A percentile compares a stretch with the other conserved stretches of the same genome.
phyloP scores from a whole-genome alignment of 23 red algal species.

The Agarophyton chilense region DNA sequence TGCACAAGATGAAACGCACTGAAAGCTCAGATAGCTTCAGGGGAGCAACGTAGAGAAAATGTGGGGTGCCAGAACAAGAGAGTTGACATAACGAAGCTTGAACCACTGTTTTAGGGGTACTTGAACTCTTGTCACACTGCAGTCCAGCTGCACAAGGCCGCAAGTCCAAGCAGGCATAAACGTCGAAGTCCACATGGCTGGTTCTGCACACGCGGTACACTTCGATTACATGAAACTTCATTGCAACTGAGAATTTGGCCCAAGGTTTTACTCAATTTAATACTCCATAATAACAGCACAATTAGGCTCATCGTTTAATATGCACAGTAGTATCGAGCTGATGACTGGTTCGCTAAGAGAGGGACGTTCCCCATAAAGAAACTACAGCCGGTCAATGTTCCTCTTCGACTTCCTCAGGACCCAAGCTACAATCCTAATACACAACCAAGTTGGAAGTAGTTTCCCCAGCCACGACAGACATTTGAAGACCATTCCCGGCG shows the following conservation, averaged over 20 bases:
- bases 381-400: not conserved
- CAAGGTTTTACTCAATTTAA: too few relatives aligned
- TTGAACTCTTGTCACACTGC: too few relatives aligned
- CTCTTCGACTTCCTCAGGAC: not conserved
- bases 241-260: not conserved
- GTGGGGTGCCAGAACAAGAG: too few relatives aligned
- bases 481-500: not conserved
- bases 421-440: not conserved
- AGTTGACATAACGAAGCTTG: too few relatives aligned
- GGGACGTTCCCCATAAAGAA: too few relatives aligned
- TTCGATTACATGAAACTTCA: not conserved
- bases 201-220: too few relatives aligned
- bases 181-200: too few relatives aligned
- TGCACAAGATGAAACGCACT: not conserved
- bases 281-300: too few relatives aligned
- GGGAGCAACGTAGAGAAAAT: not conserved
- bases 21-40: not conserved
- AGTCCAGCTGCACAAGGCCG: too few relatives aligned
- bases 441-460: not conserved
- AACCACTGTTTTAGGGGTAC: too few relatives aligned
- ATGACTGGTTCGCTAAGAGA: too few relatives aligned
- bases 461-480: not conserved
- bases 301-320: not conserved
- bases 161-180: too few relatives aligned
- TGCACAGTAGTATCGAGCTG: not conserved